Conservation (phyloP, 2,329 filamentous ascomycete species). For the Arthrobotrys conoides region DNA sequence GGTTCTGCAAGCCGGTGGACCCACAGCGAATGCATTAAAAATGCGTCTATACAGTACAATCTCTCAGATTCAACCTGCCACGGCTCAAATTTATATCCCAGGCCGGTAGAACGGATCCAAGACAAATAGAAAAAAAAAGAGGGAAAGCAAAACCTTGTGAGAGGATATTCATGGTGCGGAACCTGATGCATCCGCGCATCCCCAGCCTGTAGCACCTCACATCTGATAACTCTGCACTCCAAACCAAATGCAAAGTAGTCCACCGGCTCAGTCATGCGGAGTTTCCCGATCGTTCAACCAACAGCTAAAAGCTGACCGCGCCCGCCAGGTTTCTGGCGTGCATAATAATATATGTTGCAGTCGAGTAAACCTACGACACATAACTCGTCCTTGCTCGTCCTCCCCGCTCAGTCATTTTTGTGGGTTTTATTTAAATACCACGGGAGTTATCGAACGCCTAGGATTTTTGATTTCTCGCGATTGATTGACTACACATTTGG, state of each 20-base stretch:
- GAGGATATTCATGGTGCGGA: background rate
- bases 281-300: background rate
- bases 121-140: too few species aligned
- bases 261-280: background rate
- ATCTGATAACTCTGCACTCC: background rate
- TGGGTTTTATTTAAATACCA: background rate
- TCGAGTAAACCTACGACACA: background rate
- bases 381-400: background rate
- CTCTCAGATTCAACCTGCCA: too few species aligned
- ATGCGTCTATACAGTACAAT: too few species aligned
- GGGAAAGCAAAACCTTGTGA: background rate
- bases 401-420: background rate
- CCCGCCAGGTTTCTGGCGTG: constrained; percentile 14
- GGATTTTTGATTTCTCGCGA: background rate
- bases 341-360: background rate
- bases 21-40: too few species aligned
- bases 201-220: too few species aligned
- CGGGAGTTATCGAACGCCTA: background rate
- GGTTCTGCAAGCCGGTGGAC: too few species aligned
- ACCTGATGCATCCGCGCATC: background rate
- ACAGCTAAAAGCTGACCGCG: background rate
- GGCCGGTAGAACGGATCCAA: too few species aligned
- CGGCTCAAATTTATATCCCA: too few species aligned
- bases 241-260: background rate
- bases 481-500: too few species aligned